Percentiles rank a stretch among this genome's conserved stretches.
Evolutionary conservation across 2,329 filamentous ascomycete species (phyloP).

Genomic region (Alternaria viburni): DNA sequence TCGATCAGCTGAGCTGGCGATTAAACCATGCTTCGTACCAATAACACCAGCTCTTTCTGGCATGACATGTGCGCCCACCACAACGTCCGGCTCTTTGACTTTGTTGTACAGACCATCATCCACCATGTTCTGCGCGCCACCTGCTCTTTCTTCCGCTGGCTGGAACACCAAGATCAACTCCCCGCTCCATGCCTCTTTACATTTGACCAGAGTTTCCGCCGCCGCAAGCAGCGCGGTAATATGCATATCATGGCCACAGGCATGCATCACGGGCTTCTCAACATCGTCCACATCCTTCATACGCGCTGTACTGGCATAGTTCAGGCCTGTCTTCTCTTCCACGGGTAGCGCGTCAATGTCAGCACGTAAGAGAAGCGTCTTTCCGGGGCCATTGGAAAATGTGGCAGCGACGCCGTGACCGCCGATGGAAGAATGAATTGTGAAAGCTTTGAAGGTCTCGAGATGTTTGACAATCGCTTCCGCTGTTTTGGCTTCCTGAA

Average conservation of each 20-base stretch:
- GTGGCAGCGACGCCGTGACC: slow-evolving; percentile 65
- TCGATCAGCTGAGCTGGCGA: slow-evolving; percentile 52
- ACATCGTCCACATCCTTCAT: slow-evolving; percentile 55
- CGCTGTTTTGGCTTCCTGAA: slow-evolving; percentile 44
- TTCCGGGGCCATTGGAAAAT: slow-evolving; percentile 62
- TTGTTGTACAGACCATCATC: slow-evolving; percentile 63
- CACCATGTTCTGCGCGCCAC: slow-evolving; percentile 68
- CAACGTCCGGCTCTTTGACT: slow-evolving; percentile 62
- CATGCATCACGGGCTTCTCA: slow-evolving; percentile 68
- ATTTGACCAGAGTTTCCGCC: slow-evolving; percentile 56
- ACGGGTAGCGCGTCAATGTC: slow-evolving; percentile 69
- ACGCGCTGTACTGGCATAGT: slow-evolving; percentile 61
- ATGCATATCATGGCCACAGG: slow-evolving; percentile 70
- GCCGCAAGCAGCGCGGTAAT: slow-evolving; percentile 65
- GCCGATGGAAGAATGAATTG: slow-evolving; percentile 61
- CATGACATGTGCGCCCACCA: slow-evolving; percentile 65
- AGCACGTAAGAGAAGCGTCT: slow-evolving; percentile 64
- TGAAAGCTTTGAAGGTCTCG: slow-evolving; percentile 42
- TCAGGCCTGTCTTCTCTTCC: slow-evolving; percentile 60
- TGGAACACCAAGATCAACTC: slow-evolving; percentile 71
- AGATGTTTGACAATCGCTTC: slow-evolving; percentile 38
- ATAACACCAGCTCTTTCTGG: slow-evolving; percentile 50
- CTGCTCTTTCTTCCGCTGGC: slow-evolving; percentile 69
- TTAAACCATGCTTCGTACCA: slow-evolving; percentile 51
- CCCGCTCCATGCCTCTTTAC: slow-evolving; percentile 62